These are phyloP conservation scores for Spathaspora gorwiae DNA, from an alignment of 805 yeast species.

Conservation along the genomic window DNA sequence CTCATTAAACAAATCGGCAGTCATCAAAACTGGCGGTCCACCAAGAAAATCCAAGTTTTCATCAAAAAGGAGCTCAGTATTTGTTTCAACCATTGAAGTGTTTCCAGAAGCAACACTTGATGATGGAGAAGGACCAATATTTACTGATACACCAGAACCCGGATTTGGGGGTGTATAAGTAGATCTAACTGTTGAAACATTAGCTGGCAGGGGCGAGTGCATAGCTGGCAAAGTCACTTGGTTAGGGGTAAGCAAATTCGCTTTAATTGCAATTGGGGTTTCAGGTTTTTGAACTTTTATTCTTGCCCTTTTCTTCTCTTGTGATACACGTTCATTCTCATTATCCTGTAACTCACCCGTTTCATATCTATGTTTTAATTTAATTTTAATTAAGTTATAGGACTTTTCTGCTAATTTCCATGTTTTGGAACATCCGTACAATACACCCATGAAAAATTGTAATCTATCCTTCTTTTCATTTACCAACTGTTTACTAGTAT, in stretches of 20 bases:
- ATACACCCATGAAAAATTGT: constrained; percentile 36
- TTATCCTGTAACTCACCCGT: constrained; percentile 2
- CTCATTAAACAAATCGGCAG: constrained; percentile 42
- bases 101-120: background rate
- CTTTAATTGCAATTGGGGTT: background rate
- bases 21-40: constrained; percentile 51
- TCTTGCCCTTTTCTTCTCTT: background rate
- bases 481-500: constrained; percentile 21
- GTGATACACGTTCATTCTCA: background rate
- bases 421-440: constrained; percentile 39
- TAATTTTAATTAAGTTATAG: constrained; percentile 34
- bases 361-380: constrained; percentile 19
- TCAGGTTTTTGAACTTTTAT: background rate
- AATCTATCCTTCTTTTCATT: constrained; percentile 25
- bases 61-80: constrained; percentile 16
- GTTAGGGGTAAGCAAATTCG: background rate
- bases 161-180: background rate
- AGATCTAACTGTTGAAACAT: background rate
- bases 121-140: background rate
- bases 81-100: constrained; percentile 8
- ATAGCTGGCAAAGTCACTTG: background rate
- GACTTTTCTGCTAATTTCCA: constrained; percentile 48
- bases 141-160: background rate
- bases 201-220: background rate
- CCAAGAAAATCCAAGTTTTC: constrained; percentile 39